Conservation (phyloP, 1,284 basidiomycete species). For the Heterobasidion occidentale region DNA sequence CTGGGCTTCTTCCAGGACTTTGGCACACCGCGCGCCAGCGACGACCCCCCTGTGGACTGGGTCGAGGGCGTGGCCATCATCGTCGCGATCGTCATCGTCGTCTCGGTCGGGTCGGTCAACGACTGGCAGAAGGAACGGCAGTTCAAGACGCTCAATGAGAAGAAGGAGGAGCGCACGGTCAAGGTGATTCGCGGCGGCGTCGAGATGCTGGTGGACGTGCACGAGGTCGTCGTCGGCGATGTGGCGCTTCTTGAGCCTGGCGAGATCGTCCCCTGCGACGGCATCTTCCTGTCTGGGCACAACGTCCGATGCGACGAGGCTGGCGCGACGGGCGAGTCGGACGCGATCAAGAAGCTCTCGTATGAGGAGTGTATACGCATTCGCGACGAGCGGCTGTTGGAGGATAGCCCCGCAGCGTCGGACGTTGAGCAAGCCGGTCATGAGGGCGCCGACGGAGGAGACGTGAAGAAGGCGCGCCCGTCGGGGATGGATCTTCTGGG, state of each 20-base stretch:
- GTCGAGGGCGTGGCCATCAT: constrained; percentile 98
- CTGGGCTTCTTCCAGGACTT: constrained; percentile 94
- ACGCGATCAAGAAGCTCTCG: constrained; percentile 85
- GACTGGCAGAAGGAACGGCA: constrained; percentile 98
- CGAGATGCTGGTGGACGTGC: constrained; percentile 78
- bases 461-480: constrained; percentile 8
- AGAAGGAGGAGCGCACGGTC: constrained; percentile 92
- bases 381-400: constrained; percentile 13
- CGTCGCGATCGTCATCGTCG: constrained; percentile 81
- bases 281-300: constrained; percentile 88
- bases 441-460: constrained; percentile 20
- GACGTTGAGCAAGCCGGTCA: constrained; percentile 6
- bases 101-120: constrained; percentile 82
- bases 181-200: constrained; percentile 85
- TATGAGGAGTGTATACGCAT: constrained; percentile 70
- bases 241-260: constrained; percentile 90
- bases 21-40: constrained; percentile 54
- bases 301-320: constrained; percentile 96
- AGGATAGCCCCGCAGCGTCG: constrained; percentile 2
- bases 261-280: constrained; percentile 94
- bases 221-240: constrained; percentile 92
- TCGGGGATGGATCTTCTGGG: constrained; percentile 17
- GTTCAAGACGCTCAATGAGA: constrained; percentile 87
- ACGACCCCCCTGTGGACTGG: constrained; percentile 82
- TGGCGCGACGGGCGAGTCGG: constrained; percentile 92